Percentiles rank a stretch among this genome's conserved stretches.
Evolutionary conservation across 352 stramenopile species (phyloP).

Genomic region (Globisporangium megalacanthum): DNA sequence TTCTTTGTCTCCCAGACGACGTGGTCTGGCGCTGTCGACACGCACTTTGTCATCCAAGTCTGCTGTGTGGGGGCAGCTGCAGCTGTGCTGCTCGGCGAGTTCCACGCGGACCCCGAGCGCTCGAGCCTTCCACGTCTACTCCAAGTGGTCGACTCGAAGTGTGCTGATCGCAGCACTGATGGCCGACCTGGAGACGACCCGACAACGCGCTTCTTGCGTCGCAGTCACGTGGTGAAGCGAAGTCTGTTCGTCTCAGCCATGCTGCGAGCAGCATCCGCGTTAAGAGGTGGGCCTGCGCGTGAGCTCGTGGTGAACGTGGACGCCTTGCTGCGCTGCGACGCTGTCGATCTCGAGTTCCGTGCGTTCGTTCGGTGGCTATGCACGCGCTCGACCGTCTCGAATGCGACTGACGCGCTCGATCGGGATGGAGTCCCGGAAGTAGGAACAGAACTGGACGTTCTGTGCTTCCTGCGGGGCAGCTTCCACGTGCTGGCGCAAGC

Average conservation of each 20-base stretch:
- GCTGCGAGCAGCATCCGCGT: conserved; percentile 2
- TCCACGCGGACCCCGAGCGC: background rate
- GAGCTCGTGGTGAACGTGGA: background rate
- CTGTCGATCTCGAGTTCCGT: conserved; percentile 1
- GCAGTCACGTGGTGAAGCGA: background rate
- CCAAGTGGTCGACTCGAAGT: conserved; percentile 6
- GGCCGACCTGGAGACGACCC: background rate
- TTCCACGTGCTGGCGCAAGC: background rate
- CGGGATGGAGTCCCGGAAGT: background rate
- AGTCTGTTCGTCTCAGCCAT: conserved; percentile 7
- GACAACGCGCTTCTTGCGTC: background rate
- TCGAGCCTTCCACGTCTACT: conserved; percentile 2
- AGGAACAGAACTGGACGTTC: background rate
- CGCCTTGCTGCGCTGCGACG: conserved; percentile 1
- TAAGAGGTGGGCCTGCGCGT: background rate
- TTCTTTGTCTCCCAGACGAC: conserved; percentile 6
- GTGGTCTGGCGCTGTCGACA: conserved; percentile 2
- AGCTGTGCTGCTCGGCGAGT: conserved; percentile 3
- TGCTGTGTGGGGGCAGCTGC: conserved; percentile 8
- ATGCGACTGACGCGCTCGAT: background rate
- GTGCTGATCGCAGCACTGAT: background rate
- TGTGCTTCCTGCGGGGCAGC: conserved; percentile 1
- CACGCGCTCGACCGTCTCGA: background rate
- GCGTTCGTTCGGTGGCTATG: conserved; percentile 1
- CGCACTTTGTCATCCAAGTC: conserved; percentile 1